These are phyloP conservation scores for Trichophyton schoenleinii DNA, from an alignment of 2,329 filamentous ascomycete genomes.

Conservation along the genomic window DNA sequence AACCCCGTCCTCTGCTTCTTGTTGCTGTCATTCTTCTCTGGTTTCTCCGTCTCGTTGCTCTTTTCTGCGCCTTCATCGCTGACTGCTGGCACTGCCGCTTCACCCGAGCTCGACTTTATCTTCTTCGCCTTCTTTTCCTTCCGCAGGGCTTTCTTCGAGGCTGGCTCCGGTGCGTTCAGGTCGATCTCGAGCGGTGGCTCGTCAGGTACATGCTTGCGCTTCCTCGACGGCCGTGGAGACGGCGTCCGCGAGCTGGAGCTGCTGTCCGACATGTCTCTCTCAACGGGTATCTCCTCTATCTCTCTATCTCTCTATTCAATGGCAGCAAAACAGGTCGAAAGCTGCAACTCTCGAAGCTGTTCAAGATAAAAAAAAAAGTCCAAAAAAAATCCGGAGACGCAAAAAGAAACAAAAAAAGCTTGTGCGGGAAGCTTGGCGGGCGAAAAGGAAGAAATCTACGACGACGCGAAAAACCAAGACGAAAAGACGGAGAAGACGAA, in stretches of 20 bases:
- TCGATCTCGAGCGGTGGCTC: conserved; percentile 62
- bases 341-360: too few species aligned
- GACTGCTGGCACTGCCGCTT: conserved; percentile 28
- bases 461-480: not conserved
- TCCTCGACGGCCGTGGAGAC: conserved; percentile 23
- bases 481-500: not conserved
- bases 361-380: not conserved
- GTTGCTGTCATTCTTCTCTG: not conserved
- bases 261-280: conserved; percentile 2
- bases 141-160: conserved; percentile 85
- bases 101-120: conserved; percentile 13
- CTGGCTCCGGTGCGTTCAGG: conserved; percentile 75
- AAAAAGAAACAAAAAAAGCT: not conserved
- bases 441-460: not conserved
- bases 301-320: not conserved
- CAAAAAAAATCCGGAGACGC: too few species aligned
- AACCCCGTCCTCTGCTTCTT: conserved; percentile 54
- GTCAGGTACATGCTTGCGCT: conserved; percentile 53
- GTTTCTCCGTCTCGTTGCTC: conserved; percentile 10
- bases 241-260: not conserved
- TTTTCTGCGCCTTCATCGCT: conserved; percentile 16
- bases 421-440: not conserved
- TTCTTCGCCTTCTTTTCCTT: conserved; percentile 60
- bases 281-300: not conserved
- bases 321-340: not conserved